Evolutionary conservation across 139 green algal species (phyloP), one percentile per base, ranked within the genome.

Genomic region (Astrephomene gubernaculifera): DNA sequence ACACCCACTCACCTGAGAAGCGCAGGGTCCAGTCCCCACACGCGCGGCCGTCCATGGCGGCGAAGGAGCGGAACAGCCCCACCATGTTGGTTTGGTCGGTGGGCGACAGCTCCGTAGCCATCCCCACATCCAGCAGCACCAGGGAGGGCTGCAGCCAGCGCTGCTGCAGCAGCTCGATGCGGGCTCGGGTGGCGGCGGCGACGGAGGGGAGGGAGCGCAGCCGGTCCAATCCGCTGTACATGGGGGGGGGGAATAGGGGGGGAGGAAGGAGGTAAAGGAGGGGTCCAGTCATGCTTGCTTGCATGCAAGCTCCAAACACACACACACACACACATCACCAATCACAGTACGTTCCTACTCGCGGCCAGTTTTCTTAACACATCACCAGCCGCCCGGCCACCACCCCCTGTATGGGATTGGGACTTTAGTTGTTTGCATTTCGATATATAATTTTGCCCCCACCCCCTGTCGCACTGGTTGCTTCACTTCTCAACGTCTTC

Each of bases 121-220:
- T 98, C 76, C 96, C 96, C n/a, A 96, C 95, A 71, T 98, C 95
- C 54, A 98, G 92, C 86, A 98, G 86, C 71, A 98, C 93, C 27
- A 98, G 92, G 38, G 83, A 83, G 6, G 94, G 93, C 79, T 93
- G 90, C 74, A 92, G 88, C 92, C 89, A 95, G 14, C 61, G 64
- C 65, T 90, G 86, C 71, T 90, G 89, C 54, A 92, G 74, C 69
- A 86, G 41, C 70, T 90, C 65, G 4, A 91, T 76, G 36, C 81
- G 84, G 5, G 80, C 80, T 35, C 88, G 80, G 7, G 38, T 81
- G 63, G 41, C 33, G 36, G 79, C 31, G 27, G 65, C 36, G 25
- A 86, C 29, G 6, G 3, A 38, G 65, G 33, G 45, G 35, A 69
- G 45, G 35, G 41, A 24, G 29, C 65, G 65, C n/a, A 86, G 19